A percentile compares a stretch with the other conserved stretches of the same genome.
These are phyloP conservation scores for Melocanna baccifera DNA, from an alignment of 176 grass and related monocot genomes.

Conservation along the genomic window DNA sequence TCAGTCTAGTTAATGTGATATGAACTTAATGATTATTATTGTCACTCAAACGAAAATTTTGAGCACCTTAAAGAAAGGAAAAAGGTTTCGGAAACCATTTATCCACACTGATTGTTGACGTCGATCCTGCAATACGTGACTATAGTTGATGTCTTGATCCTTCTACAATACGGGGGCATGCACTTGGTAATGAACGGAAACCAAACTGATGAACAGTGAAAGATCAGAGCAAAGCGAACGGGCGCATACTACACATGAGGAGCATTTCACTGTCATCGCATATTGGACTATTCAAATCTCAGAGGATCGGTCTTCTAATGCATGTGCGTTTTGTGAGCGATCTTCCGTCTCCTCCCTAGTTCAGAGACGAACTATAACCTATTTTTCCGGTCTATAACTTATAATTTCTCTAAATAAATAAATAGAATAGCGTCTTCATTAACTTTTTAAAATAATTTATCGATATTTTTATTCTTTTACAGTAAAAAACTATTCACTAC, in stretches of 20 bases:
- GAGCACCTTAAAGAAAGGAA: no score
- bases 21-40: no score
- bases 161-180: background rate
- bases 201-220: background rate
- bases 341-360: background rate
- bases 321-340: background rate
- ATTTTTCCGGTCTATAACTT: no score
- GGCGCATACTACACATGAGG: background rate
- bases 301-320: background rate
- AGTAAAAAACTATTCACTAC: no score
- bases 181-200: background rate
- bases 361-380: background rate
- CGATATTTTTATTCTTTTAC: no score
- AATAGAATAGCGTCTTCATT: no score
- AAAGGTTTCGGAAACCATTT: no score
- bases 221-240: background rate
- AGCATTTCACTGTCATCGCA: background rate
- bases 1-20: no score
- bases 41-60: no score
- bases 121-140: background rate
- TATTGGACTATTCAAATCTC: background rate
- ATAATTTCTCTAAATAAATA: no score
- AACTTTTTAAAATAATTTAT: no score
- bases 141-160: background rate
- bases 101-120: no score